These are phyloP conservation scores for Calonectria pteridis DNA, from an alignment of 2,329 filamentous ascomycete genomes.

Conservation along the genomic window DNA sequence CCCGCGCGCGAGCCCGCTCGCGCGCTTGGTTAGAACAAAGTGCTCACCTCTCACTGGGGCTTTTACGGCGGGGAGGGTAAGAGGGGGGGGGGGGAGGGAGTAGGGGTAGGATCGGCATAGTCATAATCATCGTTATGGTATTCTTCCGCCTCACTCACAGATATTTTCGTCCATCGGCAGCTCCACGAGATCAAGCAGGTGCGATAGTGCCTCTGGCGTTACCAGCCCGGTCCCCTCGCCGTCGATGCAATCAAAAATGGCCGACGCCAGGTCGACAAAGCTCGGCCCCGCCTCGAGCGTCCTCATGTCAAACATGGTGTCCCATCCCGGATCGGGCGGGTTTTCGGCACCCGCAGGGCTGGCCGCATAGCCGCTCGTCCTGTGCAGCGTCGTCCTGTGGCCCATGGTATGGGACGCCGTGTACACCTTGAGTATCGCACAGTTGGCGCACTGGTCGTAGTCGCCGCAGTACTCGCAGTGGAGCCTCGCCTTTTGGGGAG, in stretches of 20 bases:
- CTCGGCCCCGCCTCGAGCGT: slow-evolving; percentile 14
- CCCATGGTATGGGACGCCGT: slow-evolving; percentile 4
- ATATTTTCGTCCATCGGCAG: background rate
- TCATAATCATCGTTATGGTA: background rate
- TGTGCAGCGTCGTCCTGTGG: slow-evolving; percentile 10
- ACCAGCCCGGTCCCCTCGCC: background rate
- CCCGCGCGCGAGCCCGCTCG: too few relatives aligned
- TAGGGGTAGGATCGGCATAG: background rate
- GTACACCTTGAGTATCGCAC: slow-evolving; percentile 9
- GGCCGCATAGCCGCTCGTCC: slow-evolving; percentile 1
- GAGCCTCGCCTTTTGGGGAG: background rate
- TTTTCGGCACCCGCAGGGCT: background rate
- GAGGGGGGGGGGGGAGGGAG: background rate
- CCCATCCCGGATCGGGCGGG: background rate
- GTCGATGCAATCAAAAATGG: slow-evolving; percentile 15
- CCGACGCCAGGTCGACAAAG: slow-evolving; percentile 5
- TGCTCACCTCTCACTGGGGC: background rate
- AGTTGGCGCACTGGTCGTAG: slow-evolving; percentile 18
- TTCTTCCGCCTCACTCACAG: background rate
- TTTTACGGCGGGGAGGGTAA: background rate
- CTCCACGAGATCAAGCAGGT: background rate
- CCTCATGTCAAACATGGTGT: slow-evolving; percentile 16
- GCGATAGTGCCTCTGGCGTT: slow-evolving; percentile 7
- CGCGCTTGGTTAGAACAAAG: background rate
- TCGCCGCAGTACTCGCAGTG: slow-evolving; percentile 10